Percentiles rank a stretch among this genome's conserved stretches.
These are phyloP conservation scores for Candolleomyces efflorescens DNA, from an alignment of 768 basidiomycete genomes.

Conservation along the genomic window DNA sequence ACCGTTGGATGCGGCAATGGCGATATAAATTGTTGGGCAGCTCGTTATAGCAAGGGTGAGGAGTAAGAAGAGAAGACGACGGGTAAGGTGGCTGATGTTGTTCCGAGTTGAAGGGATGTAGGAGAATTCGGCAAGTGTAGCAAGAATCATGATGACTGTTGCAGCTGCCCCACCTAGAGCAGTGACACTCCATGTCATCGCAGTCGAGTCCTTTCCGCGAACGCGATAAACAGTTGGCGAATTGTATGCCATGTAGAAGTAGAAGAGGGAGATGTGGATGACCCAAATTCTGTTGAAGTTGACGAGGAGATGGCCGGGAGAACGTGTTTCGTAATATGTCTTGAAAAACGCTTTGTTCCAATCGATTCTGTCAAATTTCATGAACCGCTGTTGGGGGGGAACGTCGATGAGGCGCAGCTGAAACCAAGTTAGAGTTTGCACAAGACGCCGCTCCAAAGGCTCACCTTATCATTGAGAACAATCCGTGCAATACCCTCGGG, in stretches of 20 bases:
- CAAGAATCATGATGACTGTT: slow-evolving; percentile 93
- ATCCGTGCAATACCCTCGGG: slow-evolving; percentile 96
- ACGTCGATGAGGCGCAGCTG: slow-evolving; percentile 91
- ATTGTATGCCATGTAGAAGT: slow-evolving; percentile 98
- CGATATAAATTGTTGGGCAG: slow-evolving; percentile 94
- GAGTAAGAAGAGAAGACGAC: slow-evolving; percentile 83
- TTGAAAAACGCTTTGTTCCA: slow-evolving; percentile 98
- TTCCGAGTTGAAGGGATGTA: slow-evolving; percentile 99
- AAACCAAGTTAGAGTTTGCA: no score
- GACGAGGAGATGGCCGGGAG: slow-evolving; percentile 87
- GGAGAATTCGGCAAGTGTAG: slow-evolving; percentile 92
- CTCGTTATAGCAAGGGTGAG: slow-evolving; percentile 88
- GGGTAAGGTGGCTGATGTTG: slow-evolving; percentile 93
- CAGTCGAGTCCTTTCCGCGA: slow-evolving; percentile 55
- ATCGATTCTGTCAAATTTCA: slow-evolving; percentile 86
- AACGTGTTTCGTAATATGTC: slow-evolving; percentile 97
- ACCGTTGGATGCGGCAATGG: slow-evolving; percentile 69
- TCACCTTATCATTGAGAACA: slow-evolving; percentile 79
- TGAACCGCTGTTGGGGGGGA: slow-evolving; percentile 91
- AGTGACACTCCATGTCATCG: slow-evolving; percentile 80
- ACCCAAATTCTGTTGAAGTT: slow-evolving; percentile 99
- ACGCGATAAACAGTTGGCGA: no score
- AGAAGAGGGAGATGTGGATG: slow-evolving; percentile 88
- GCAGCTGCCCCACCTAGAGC: slow-evolving; percentile 95
- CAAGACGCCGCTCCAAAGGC: no score